Conservation (phyloP, 1,284 basidiomycete species). For the Austroboletus niveus region DNA sequence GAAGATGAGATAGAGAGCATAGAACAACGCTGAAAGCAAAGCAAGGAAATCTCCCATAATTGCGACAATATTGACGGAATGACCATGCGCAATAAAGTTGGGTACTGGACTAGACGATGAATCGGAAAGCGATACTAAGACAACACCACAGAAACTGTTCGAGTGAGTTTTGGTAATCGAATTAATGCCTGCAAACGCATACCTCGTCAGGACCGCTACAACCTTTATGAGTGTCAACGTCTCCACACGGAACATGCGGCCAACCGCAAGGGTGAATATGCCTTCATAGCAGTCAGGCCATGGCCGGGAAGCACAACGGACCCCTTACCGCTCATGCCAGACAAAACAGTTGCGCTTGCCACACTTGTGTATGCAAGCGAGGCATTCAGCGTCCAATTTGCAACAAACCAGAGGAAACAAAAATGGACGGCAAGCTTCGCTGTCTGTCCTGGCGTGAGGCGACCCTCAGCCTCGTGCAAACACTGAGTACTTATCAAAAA, state of each 20-base stretch:
- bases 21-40: constrained; percentile 80
- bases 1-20: constrained; percentile 89
- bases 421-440: constrained; percentile 75
- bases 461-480: constrained; percentile 25
- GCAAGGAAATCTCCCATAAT: constrained; percentile 79
- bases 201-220: constrained; percentile 82
- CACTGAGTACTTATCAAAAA: constrained; percentile 4
- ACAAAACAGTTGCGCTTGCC: constrained; percentile 86
- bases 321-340: constrained; percentile 79
- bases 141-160: constrained; percentile 73
- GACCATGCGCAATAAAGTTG: constrained; percentile 20
- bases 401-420: constrained; percentile 86
- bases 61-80: constrained; percentile 25
- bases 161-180: constrained; percentile 4
- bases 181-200: constrained; percentile 16
- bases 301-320: background rate
- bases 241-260: constrained; percentile 85
- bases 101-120: constrained; percentile 33
- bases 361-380: constrained; percentile 85
- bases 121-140: constrained; percentile 85
- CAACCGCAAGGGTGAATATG: constrained; percentile 91
- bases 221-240: constrained; percentile 74
- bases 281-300: constrained; percentile 48
- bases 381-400: constrained; percentile 88
- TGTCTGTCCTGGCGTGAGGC: constrained; percentile 71